Evolutionary conservation across 225 moss, liverwort and hornwort species (phyloP).

Genomic region (Pseudoscleropodium purum): DNA sequence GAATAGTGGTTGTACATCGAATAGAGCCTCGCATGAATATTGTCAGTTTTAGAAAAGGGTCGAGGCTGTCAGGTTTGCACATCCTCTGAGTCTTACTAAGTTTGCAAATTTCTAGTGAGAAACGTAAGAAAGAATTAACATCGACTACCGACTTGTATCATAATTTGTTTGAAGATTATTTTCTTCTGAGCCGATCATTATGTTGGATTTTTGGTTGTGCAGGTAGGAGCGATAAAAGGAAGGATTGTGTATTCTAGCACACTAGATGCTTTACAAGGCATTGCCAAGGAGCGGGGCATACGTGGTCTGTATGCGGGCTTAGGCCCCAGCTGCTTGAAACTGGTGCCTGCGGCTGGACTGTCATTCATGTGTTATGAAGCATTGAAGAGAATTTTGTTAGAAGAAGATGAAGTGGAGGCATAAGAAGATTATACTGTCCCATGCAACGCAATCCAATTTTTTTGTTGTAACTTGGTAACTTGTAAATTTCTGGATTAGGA

Average conservation of each 20-base stretch:
- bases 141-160: neutral
- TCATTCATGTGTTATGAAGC: constrained; percentile 87
- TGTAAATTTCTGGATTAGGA: constrained; percentile 9
- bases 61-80: neutral
- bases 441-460: constrained; percentile 1
- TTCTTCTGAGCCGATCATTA: neutral
- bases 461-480: constrained; percentile 3
- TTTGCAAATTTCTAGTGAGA: neutral
- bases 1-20: neutral
- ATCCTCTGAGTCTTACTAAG: neutral
- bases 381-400: constrained; percentile 56
- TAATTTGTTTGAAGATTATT: neutral
- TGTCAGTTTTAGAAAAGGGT: neutral
- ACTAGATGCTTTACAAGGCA: constrained; percentile 49
- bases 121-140: neutral
- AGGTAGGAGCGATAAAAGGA: constrained; percentile 69
- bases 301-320: constrained; percentile 55
- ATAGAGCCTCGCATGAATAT: neutral
- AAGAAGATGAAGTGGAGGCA: constrained; percentile 45
- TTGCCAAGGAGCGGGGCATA: constrained; percentile 56
- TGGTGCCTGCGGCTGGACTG: constrained; percentile 70
- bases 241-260: constrained; percentile 58
- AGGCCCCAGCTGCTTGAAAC: constrained; percentile 70
- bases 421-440: neutral
- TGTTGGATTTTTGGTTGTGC: neutral